Base-by-base conservation (phyloP, 2,329 filamentous ascomycete genomes). In the Trichoderma atrobrunneum region DNA sequence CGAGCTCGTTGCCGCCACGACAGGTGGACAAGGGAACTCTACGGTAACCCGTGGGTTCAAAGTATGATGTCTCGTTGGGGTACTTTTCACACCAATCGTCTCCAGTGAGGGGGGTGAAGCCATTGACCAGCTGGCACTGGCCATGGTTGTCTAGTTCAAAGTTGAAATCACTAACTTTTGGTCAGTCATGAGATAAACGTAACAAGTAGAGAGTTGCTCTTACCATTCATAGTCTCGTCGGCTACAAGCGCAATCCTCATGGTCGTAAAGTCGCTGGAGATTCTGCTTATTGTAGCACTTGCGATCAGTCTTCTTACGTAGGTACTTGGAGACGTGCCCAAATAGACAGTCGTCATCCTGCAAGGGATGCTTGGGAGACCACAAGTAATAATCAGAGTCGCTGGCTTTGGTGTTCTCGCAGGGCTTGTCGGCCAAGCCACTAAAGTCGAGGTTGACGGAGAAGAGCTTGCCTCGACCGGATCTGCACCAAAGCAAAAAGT, bases 201-300 rank as follows among this genome's bases (percentile, higher is more conserved):
- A 59, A n/a, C 0, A 54, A n/a, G 5, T 54, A 43, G 39, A 43
- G 16, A 16, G 11, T 6, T 24, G 2, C 4, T 83, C 90, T 84
- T 84, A 95, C 93, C 96, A 99, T 87, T 99, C 96, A 80, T 91
- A 99, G 82, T 99, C 96, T 72, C 89, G 87, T 67, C 94, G 87
- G 10, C 90, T 92, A 83, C 96, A 99, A 72, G 88, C 86, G 85
- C 96, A 99, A 80, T 97, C 94, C 74, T 87, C 83, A 75, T 93
- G 90, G 75, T 88, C 87, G 81, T 95, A 91, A 30, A 95, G 85
- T 74, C 90, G 89, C 75, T 90, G 86, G 74, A 97, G 88, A 74
- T 87, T 88, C 79, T 88, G 87, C 66, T 92, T 90, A 77, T 97
- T 98, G 85, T 91, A 97, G 84, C 96, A 99, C 62, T 91, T 84